phyloP scores from a whole-genome alignment of 345 rosid species.

The Excoecaria agallocha region DNA sequence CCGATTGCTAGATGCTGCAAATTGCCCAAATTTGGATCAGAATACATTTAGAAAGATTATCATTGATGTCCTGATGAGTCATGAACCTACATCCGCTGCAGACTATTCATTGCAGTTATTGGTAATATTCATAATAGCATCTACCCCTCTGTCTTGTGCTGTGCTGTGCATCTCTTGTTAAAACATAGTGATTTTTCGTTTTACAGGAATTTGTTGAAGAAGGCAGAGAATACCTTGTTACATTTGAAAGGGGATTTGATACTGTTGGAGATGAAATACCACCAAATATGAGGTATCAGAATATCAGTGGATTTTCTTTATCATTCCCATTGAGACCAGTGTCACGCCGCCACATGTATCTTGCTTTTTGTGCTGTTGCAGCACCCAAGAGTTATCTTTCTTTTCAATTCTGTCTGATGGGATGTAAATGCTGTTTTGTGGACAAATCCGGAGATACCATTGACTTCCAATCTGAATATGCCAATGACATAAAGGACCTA shows the following conservation, averaged over 20 bases:
- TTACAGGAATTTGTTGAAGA: conserved; percentile 1
- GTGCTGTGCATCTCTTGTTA: background rate
- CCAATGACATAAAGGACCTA: too few species aligned
- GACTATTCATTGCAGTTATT: background rate
- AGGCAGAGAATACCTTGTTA: background rate
- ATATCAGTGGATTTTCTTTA: background rate
- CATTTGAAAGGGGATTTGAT: background rate
- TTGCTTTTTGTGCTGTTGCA: conserved; percentile 1
- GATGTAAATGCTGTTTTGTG: background rate
- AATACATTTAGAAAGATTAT: background rate
- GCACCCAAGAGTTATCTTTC: background rate
- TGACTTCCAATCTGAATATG: background rate
- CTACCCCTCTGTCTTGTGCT: background rate
- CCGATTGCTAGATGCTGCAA: background rate
- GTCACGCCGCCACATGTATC: background rate
- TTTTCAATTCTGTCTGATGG: background rate
- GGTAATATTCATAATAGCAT: too few species aligned
- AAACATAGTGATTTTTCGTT: background rate
- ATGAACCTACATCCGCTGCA: background rate
- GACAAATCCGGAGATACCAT: background rate
- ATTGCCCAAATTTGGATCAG: conserved; percentile 4
- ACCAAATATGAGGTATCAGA: conserved; percentile 3
- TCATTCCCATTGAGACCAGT: conserved; percentile 6
- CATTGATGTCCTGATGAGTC: background rate
- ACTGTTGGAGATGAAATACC: conserved; percentile 1